phyloP scores from a whole-genome alignment of 2,329 filamentous ascomycete species.

The Aspergillaceae sp. region DNA sequence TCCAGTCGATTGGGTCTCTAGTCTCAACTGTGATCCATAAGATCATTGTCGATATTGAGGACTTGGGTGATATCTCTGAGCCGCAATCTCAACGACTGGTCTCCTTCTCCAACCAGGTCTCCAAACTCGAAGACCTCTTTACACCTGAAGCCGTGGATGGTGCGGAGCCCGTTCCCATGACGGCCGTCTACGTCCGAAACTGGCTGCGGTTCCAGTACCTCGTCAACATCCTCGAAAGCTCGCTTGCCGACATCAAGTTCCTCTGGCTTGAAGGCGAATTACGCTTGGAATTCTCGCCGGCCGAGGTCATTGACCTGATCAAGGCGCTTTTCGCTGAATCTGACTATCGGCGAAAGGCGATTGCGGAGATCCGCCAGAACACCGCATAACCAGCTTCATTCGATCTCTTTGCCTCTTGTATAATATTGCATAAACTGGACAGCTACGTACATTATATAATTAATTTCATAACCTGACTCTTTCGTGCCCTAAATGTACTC shows the following conservation, averaged over 20 bases:
- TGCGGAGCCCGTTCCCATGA: constrained; percentile 40
- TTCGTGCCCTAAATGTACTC: too few relatives aligned
- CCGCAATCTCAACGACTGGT: constrained; percentile 53
- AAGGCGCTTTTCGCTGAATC: constrained; percentile 57
- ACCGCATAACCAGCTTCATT: neutral
- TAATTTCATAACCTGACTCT: too few relatives aligned
- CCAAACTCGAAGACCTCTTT: constrained; percentile 51
- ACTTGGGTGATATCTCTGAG: constrained; percentile 56
- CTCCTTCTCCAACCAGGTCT: constrained; percentile 47
- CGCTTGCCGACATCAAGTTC: constrained; percentile 56
- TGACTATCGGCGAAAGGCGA: constrained; percentile 49
- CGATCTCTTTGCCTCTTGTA: neutral
- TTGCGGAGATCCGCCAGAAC: constrained; percentile 45
- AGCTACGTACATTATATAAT: too few relatives aligned
- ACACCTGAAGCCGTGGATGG: constrained; percentile 33
- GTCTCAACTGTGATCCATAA: constrained; percentile 50
- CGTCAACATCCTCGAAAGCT: constrained; percentile 54
- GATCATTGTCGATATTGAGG: constrained; percentile 54
- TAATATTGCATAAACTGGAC: neutral
- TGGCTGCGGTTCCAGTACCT: constrained; percentile 61
- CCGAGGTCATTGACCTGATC: constrained; percentile 56
- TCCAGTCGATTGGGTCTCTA: constrained; percentile 54
- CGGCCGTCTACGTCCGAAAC: constrained; percentile 52
- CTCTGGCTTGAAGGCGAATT: constrained; percentile 58
- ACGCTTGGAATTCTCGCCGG: constrained; percentile 51